A percentile compares a stretch with the other conserved stretches of the same genome.
Conservation (phyloP, 1,139 yeast species). For the Suhomyces choctaworum region DNA sequence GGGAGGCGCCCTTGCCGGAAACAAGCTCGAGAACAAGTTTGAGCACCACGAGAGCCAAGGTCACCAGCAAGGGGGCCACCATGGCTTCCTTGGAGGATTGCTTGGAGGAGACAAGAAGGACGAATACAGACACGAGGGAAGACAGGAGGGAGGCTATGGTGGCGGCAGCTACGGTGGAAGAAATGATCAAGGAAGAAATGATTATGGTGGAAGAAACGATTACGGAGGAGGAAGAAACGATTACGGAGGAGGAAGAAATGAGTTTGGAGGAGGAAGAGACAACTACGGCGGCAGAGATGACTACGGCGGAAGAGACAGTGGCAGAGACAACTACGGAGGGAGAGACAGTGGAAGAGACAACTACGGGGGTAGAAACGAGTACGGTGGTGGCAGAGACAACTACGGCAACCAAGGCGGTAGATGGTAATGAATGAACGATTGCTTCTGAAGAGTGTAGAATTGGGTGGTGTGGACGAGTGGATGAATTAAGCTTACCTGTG, state of each 20-base stretch:
- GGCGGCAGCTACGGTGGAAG: conserved; percentile 14
- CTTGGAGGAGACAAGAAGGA: conserved; percentile 14
- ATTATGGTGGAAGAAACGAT: conserved; percentile 15
- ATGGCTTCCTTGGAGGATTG: conserved; percentile 15
- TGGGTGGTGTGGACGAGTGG: too few species aligned
- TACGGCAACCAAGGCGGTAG: conserved; percentile 12
- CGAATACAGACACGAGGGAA: conserved; percentile 15
- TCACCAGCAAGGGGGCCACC: conserved; percentile 12
- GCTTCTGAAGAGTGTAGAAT: neutral
- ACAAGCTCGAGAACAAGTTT: conserved; percentile 48
- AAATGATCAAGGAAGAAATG: conserved; percentile 14
- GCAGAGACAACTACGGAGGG: conserved; percentile 14
- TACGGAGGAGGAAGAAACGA: conserved; percentile 14
- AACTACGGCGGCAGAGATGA: conserved; percentile 14
- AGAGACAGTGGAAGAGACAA: conserved; percentile 6
- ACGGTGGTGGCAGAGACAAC: conserved; percentile 11
- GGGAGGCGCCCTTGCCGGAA: conserved; percentile 61
- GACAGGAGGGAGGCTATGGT: conserved; percentile 14
- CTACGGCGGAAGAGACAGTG: conserved; percentile 12
- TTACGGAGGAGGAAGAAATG: conserved; percentile 14
- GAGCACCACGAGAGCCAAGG: conserved; percentile 19
- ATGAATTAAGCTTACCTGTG: too few species aligned
- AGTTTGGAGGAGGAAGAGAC: conserved; percentile 11
- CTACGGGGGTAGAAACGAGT: conserved; percentile 14
- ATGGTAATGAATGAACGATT: conserved; percentile 6